These are phyloP conservation scores for Tremellales sp. DNA, from an alignment of 1,284 basidiomycete species.

Conservation along the genomic window DNA sequence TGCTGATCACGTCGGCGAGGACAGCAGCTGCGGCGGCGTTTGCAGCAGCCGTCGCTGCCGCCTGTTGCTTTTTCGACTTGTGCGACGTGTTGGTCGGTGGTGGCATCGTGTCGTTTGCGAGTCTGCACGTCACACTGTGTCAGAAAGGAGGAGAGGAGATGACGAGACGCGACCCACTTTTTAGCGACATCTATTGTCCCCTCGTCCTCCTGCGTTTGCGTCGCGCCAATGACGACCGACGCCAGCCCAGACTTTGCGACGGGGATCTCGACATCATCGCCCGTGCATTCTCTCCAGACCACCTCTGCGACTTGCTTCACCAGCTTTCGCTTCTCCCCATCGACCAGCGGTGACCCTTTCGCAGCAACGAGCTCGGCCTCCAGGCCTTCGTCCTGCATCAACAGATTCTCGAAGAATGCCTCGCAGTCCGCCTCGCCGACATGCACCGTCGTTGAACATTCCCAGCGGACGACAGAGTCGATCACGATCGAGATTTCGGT, in stretches of 20 bases:
- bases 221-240: constrained; percentile 25
- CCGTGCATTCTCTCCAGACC: constrained; percentile 38
- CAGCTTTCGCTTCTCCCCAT: constrained; percentile 34
- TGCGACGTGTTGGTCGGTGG: constrained; percentile 42
- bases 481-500: constrained; percentile 66
- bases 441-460: constrained; percentile 58
- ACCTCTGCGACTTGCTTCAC: constrained; percentile 35
- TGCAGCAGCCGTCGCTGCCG: constrained; percentile 62
- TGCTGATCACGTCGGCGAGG: constrained; percentile 31
- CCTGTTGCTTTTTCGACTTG: constrained; percentile 51
- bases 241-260: constrained; percentile 15
- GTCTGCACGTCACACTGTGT: constrained; percentile 14
- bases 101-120: constrained; percentile 35
- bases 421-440: constrained; percentile 73
- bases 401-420: constrained; percentile 65
- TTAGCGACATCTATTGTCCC: constrained; percentile 62
- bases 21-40: constrained; percentile 53
- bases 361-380: constrained; percentile 56
- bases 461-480: constrained; percentile 67
- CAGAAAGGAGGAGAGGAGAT: constrained; percentile 6
- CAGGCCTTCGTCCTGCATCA: constrained; percentile 61
- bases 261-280: constrained; percentile 43
- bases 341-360: constrained; percentile 52
- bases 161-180: constrained; percentile 43
- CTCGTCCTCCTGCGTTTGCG: constrained; percentile 67